Evolutionary conservation across 805 yeast species (phyloP).

Genomic region (Pichia occidentalis): DNA sequence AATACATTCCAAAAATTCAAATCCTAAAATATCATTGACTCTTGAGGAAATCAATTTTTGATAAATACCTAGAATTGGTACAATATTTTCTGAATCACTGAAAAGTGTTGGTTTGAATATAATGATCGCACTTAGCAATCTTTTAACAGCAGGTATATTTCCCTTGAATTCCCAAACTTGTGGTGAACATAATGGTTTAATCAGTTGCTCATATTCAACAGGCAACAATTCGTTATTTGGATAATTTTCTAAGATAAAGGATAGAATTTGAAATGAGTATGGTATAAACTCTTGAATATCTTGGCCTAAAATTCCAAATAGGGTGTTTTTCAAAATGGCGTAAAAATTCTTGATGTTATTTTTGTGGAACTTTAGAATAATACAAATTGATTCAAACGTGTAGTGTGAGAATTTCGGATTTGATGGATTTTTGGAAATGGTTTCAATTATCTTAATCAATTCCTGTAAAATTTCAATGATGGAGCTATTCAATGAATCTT

Average conservation of each 20-base stretch:
- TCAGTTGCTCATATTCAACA: constrained; percentile 52
- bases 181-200: constrained; percentile 85
- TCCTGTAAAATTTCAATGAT: constrained; percentile 51
- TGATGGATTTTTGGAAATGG: constrained; percentile 83
- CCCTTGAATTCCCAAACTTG: constrained; percentile 89
- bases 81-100: constrained; percentile 35
- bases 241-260: constrained; percentile 62
- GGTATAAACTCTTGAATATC: constrained; percentile 95
- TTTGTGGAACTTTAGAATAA: constrained; percentile 49
- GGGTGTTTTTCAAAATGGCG: constrained; percentile 54
- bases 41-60: constrained; percentile 87
- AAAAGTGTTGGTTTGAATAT: constrained; percentile 39
- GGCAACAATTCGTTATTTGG: constrained; percentile 52
- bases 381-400: constrained; percentile 81
- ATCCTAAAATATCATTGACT: constrained; percentile 72
- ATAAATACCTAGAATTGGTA: constrained; percentile 91
- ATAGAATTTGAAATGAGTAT: constrained; percentile 83
- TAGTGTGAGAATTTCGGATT: constrained; percentile 92
- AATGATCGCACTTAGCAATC: constrained; percentile 66
- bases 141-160: constrained; percentile 86
- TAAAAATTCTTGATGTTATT: constrained; percentile 37
- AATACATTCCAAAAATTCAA: constrained; percentile 74
- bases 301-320: constrained; percentile 60
- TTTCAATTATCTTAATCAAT: constrained; percentile 58
- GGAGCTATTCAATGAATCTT: constrained; percentile 49